phyloP scores from a whole-genome alignment of 176 grass and related monocot genomes.

The Oryza australiensis region DNA sequence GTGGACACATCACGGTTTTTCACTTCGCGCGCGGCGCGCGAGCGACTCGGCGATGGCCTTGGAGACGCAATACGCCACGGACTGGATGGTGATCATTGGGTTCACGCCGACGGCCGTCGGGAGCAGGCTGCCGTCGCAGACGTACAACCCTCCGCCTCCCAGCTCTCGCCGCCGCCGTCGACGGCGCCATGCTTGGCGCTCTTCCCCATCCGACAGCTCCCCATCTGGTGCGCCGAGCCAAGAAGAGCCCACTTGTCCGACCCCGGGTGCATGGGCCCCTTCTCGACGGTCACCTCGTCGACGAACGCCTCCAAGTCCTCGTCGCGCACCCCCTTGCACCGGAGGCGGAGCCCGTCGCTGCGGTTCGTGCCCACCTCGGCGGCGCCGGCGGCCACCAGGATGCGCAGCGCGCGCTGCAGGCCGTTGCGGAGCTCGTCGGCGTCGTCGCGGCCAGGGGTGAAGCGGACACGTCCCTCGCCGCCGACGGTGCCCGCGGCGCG shows the following conservation, averaged over 20 bases:
- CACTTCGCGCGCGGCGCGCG: background rate
- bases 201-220: conserved; percentile 77
- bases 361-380: conserved; percentile 81
- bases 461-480: conserved; percentile 55
- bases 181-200: conserved; percentile 56
- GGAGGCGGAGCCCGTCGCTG: conserved; percentile 67
- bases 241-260: conserved; percentile 43
- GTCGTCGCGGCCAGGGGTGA: conserved; percentile 32
- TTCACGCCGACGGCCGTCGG: conserved; percentile 82
- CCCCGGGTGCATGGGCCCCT: conserved; percentile 30
- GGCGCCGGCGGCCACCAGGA: conserved; percentile 74
- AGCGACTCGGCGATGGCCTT: conserved; percentile 46
- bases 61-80: conserved; percentile 66
- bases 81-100: conserved; percentile 94
- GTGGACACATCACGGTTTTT: background rate
- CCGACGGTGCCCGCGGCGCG: conserved; percentile 47
- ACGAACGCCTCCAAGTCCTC: conserved; percentile 69
- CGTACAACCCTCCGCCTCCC: conserved; percentile 81
- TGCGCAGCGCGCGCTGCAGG: conserved; percentile 51
- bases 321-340: conserved; percentile 49
- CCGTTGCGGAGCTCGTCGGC: conserved; percentile 50
- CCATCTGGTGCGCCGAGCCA: conserved; percentile 86
- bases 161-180: conserved; percentile 63
- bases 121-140: conserved; percentile 78
- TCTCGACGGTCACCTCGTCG: conserved; percentile 40